These are phyloP conservation scores for Geotrichum klebahnii DNA, from an alignment of 1,139 yeast genomes.

Conservation along the genomic window DNA sequence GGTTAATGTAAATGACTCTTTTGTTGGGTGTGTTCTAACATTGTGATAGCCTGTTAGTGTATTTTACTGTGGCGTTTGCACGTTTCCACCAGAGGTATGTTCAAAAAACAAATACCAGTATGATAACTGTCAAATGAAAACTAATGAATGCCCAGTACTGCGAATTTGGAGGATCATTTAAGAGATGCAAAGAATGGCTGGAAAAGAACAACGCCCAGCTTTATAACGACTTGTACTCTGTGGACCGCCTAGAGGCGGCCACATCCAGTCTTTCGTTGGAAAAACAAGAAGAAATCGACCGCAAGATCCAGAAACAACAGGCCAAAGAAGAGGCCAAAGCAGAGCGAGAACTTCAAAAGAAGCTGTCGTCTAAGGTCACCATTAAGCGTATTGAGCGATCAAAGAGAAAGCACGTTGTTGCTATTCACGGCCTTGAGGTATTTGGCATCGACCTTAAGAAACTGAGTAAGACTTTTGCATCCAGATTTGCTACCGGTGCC, in stretches of 20 bases:
- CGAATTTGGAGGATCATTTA: constrained; percentile 80
- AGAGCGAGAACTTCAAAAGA: constrained; percentile 77
- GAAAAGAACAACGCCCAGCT: constrained; percentile 54
- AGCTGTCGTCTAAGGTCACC: constrained; percentile 70
- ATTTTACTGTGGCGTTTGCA: constrained; percentile 76
- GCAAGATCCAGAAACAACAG: constrained; percentile 79
- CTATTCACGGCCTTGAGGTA: constrained; percentile 83
- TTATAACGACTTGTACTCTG: constrained; percentile 58
- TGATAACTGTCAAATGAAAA: neutral
- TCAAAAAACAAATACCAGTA: no score
- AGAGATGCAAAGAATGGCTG: constrained; percentile 83
- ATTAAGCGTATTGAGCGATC: constrained; percentile 89
- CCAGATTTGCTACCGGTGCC: constrained; percentile 95
- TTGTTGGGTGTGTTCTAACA: no score
- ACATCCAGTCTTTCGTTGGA: constrained; percentile 61
- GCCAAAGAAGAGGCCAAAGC: constrained; percentile 85
- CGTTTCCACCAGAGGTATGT: constrained; percentile 68
- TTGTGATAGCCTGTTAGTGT: constrained; percentile 27
- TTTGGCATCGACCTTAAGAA: constrained; percentile 85
- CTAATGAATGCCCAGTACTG: constrained; percentile 50
- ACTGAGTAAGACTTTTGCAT: constrained; percentile 84
- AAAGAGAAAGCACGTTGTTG: constrained; percentile 80
- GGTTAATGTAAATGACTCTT: no score
- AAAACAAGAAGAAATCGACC: constrained; percentile 74
- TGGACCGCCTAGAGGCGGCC: constrained; percentile 45